A percentile compares a stretch with the other conserved stretches of the same genome.
Conservation (phyloP, 805 yeast species). For the Candida glaebosa region DNA sequence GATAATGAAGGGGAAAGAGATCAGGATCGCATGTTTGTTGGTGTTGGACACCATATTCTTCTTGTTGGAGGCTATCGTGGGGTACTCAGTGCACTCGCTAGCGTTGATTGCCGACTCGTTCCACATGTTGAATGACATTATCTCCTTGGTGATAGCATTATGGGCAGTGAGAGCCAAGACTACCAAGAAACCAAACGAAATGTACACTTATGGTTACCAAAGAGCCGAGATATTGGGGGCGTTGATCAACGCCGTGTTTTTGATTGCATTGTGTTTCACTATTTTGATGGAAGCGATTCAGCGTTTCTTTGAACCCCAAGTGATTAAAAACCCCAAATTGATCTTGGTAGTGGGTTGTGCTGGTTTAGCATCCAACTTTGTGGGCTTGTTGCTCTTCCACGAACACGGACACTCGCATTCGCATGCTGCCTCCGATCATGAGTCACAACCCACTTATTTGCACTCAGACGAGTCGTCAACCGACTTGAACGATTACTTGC, state of each 20-base stretch:
- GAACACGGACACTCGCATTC: constrained; percentile 53
- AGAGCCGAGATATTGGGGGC: constrained; percentile 97
- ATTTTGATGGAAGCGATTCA: constrained; percentile 91
- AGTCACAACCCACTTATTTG: background rate
- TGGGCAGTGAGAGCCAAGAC: constrained; percentile 96
- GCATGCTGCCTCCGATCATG: constrained; percentile 52
- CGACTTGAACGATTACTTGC: constrained; percentile 37
- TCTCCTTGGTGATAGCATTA: constrained; percentile 82
- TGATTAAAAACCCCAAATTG: constrained; percentile 76
- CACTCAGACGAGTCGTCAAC: constrained; percentile 6
- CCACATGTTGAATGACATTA: constrained; percentile 95
- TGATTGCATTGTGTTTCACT: constrained; percentile 88
- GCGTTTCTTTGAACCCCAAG: constrained; percentile 78
- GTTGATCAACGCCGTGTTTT: constrained; percentile 85
- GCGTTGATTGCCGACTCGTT: constrained; percentile 95
- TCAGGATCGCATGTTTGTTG: constrained; percentile 68
- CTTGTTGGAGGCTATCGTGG: constrained; percentile 77
- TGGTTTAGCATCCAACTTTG: constrained; percentile 77
- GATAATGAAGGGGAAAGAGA: constrained; percentile 52
- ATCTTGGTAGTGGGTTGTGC: constrained; percentile 78
- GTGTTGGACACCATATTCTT: constrained; percentile 79
- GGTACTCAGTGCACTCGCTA: constrained; percentile 88
- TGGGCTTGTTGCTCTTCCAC: constrained; percentile 85
- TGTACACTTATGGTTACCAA: constrained; percentile 96
- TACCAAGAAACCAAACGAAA: constrained; percentile 75